Base-by-base conservation (phyloP, 2,329 filamentous ascomycete genomes). In the Tolypocladium sp. region DNA sequence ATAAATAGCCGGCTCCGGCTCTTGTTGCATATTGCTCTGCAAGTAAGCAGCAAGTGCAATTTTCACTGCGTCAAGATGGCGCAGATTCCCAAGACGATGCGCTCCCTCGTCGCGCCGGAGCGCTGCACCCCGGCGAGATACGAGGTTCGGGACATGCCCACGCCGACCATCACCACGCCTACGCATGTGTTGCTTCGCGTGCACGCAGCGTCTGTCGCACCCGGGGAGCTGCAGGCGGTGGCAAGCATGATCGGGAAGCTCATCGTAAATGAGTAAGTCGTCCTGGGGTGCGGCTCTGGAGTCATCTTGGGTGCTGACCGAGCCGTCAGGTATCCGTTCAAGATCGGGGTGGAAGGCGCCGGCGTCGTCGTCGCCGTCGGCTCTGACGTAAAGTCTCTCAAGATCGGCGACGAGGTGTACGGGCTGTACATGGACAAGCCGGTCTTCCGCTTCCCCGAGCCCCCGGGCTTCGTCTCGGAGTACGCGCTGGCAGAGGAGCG, bases 141-240 rank as follows among this genome's bases (percentile, higher is more conserved):
- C 60, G 70, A 76, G 30, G 61, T 81, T 20, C 60, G 66, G 5
- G 74, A 78, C 4, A 58, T 78, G n/a, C 76, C 79, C 0, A 68
- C 75, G 3, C 79, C 80, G 0, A 63, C 62, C n/a, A 77, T 82
- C 55, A 69, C 68, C 3, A 64, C 69, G 8, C 73, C 77, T 1
- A 68, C 76, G 35, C 71, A 82, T 4, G 67, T 83, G 1, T 66
- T 82, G 2, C 60, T 80, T 13, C 67, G 67, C 20, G 68, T 79
- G 35, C 70, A 76, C 44, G 73, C 76, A 4, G 72, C 67, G 2
- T 63, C 64, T 1, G 67, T 77, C 4, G 65, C 67, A n/a, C 71
- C 72, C 0, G 70, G 70, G 1, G 74, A 79, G 17, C 70, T 73
- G 1, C 64, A 69, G 51, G 38, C 70, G 12, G 66, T 68, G 9